Conservation (phyloP, 2,329 filamentous ascomycete genomes). For the Curvularia eragrostidis region DNA sequence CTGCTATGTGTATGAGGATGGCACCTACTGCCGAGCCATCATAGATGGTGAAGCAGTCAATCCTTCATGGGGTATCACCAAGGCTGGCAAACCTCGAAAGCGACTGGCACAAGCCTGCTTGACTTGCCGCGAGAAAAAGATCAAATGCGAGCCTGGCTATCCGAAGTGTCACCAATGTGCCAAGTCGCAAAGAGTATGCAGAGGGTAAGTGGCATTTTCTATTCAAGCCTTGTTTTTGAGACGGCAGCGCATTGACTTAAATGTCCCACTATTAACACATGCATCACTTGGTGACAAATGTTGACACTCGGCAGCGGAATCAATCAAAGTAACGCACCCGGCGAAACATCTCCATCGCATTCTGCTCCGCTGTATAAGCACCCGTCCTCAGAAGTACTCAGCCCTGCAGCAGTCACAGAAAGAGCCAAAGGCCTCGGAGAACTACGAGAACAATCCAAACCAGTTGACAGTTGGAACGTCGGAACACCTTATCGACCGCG, state of each 20-base stretch:
- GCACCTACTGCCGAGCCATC: slow-evolving; percentile 78
- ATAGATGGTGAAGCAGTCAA: slow-evolving; percentile 89
- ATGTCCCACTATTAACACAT: slow-evolving; percentile 21
- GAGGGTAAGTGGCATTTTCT: slow-evolving; percentile 58
- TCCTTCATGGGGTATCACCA: slow-evolving; percentile 91
- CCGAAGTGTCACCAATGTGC: slow-evolving; percentile 90
- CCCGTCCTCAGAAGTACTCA: slow-evolving; percentile 39
- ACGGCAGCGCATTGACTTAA: slow-evolving; percentile 33
- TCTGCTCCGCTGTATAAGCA: slow-evolving; percentile 43
- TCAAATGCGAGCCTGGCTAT: slow-evolving; percentile 90
- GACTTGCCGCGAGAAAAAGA: slow-evolving; percentile 95
- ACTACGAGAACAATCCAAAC: slow-evolving; percentile 37
- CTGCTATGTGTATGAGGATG: slow-evolving; percentile 88
- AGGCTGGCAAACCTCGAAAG: slow-evolving; percentile 92
- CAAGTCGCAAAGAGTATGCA: slow-evolving; percentile 86
- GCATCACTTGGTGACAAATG: slow-evolving; percentile 42
- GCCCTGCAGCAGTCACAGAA: slow-evolving; percentile 38
- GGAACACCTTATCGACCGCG: slow-evolving; percentile 36
- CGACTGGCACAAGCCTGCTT: slow-evolving; percentile 90
- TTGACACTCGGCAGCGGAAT: slow-evolving; percentile 40
- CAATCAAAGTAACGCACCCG: slow-evolving; percentile 44
- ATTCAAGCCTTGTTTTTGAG: not conserved
- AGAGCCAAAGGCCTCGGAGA: slow-evolving; percentile 40
- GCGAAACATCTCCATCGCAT: slow-evolving; percentile 43
- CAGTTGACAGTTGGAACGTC: slow-evolving; percentile 39